Evolutionary conservation across 1,284 basidiomycete genomes (phyloP).

Genomic region (Apiotrichum laibachii): DNA sequence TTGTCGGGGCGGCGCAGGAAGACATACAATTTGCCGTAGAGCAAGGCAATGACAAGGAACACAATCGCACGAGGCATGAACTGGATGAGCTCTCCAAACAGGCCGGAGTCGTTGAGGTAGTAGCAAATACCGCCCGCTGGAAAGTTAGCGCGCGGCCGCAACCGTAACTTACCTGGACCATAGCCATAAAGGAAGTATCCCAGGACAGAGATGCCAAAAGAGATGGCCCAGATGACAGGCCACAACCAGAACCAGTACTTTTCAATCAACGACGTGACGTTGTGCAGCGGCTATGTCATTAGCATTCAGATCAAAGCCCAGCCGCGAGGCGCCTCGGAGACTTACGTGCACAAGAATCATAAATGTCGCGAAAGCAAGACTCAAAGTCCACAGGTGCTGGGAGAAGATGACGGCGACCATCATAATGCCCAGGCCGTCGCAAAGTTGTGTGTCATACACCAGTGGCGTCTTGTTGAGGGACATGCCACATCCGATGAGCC

Average conservation of each 20-base stretch:
- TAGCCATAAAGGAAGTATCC: constrained; percentile 44
- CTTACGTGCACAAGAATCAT: constrained; percentile 48
- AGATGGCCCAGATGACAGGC: constrained; percentile 40
- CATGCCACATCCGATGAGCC: constrained; percentile 35
- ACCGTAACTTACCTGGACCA: constrained; percentile 5
- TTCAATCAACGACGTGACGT: constrained; percentile 44
- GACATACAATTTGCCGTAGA: constrained; percentile 51
- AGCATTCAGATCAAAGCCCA: too few species aligned
- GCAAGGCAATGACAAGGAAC: constrained; percentile 43
- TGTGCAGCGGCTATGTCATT: constrained; percentile 39
- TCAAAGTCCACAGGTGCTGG: constrained; percentile 52
- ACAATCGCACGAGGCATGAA: constrained; percentile 48
- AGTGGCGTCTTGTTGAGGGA: constrained; percentile 28
- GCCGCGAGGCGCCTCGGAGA: constrained; percentile 1
- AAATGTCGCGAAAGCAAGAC: constrained; percentile 48
- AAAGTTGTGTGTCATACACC: constrained; percentile 29
- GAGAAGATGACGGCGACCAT: constrained; percentile 35
- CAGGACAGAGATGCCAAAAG: constrained; percentile 34
- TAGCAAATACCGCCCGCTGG: constrained; percentile 49
- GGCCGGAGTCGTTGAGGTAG: constrained; percentile 41
- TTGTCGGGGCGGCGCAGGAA: constrained; percentile 52
- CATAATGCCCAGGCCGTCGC: constrained; percentile 46
- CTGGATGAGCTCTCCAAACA: constrained; percentile 50
- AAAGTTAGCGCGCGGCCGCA: background rate
- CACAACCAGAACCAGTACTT: constrained; percentile 44